These are phyloP conservation scores for Eucalyptus marginata DNA, from an alignment of 345 rosid genomes.

Conservation along the genomic window DNA sequence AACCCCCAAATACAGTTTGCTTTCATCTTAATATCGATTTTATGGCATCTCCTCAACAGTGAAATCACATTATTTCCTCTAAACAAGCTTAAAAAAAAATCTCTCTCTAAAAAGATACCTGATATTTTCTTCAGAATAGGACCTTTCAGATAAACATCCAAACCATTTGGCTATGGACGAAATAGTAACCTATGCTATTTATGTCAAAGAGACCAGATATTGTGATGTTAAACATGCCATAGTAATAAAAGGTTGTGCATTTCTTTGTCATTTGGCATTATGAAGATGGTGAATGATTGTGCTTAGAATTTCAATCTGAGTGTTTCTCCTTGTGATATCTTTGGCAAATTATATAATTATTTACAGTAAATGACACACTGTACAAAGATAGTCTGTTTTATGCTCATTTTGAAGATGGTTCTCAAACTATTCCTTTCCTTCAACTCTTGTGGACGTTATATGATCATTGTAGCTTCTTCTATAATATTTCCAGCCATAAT, in stretches of 20 bases:
- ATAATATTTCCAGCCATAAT: background rate
- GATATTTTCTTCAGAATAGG: background rate
- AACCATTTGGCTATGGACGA: background rate
- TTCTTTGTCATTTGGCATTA: background rate
- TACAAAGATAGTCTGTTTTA: background rate
- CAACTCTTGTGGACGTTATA: background rate
- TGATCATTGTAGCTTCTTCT: background rate
- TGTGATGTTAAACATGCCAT: background rate
- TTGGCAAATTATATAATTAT: background rate
- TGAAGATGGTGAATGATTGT: background rate
- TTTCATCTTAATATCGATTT: background rate
- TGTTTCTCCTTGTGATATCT: background rate
- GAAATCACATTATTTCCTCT: background rate
- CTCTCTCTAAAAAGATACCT: background rate
- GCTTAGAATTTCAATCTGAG: background rate
- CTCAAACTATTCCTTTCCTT: background rate
- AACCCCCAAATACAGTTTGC: background rate
- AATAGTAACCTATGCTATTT: background rate
- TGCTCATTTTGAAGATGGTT: background rate
- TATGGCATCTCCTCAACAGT: background rate
- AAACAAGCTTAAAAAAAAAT: background rate
- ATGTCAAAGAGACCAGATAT: background rate
- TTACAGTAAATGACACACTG: background rate
- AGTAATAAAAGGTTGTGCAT: background rate
- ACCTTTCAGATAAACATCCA: background rate